Evolutionary conservation across 2,329 filamentous ascomycete species (phyloP), one percentile per base, ranked within the genome.

Genomic region (Botryotinia calthae): DNA sequence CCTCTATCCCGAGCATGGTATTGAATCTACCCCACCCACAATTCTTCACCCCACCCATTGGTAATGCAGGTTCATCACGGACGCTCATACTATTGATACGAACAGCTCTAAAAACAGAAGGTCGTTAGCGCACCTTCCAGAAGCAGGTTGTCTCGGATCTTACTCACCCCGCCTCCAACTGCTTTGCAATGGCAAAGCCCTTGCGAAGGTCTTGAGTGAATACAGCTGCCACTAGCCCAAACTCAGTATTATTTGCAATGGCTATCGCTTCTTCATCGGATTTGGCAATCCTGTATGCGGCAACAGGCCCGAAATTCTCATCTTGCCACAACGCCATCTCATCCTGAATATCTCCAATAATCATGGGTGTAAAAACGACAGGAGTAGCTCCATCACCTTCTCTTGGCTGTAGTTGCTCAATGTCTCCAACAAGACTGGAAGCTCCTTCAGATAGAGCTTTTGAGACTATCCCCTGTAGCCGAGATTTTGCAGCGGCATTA

Each of bases 321-420:
- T 84, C 89, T 77, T 87, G 83, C 82, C 91, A 95, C n/a, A 96
- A 82, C 69, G 93, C 89, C 92, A 95, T 95, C 0, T 87, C 86
- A 74, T 87, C 85, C 51, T 83, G 90, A 18, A 80, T 95, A 76
- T 92, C 92, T 12, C 91, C 90, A 74, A 98, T 88, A 54, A 98
- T 92, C 0, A 95, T 98, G 2, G 93, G 93, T 79, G 93, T 87
- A 83, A 91, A 97, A 84, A 95, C 97, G 84, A 61, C 56, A 8
- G 68, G 95, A 95, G 62, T 85, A 81, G 4, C 94, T 94, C 2
- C 22, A n/a, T 71, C 28, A 3, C 7, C 28, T n/a, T 63, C 69
- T 22, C 28, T 65, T 63, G 25, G 22, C 6, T 42, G 42, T 3
- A 63, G 10, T 12, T 63, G 28, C 20, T 71, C 69, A 20, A 14